Base-by-base conservation (phyloP, 1,284 basidiomycete species). In the Cryptococcus sp. region DNA sequence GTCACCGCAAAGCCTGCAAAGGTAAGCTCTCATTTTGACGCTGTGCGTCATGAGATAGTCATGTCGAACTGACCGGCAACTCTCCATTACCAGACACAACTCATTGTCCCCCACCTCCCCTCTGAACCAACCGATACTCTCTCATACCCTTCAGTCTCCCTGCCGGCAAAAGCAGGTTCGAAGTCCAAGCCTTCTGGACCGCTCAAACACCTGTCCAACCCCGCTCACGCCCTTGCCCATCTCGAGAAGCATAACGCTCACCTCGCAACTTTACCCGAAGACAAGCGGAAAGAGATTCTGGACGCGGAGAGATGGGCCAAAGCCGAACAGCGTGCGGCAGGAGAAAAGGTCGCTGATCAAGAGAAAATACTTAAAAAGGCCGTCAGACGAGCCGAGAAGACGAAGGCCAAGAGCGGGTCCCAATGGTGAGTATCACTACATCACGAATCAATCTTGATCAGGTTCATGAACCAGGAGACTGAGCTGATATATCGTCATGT, bases 301-400 rank as follows among this genome's bases (percentile, higher is more conserved):
- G 91, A 93, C 72, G 82, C 83, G 58, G 87, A 92, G 58, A 85
- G 86, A 66, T 95, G 92, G 90, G 85, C 86, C 53, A 93, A 93
- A 78, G 91, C 92, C 0, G 85, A 87, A 69, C 86, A 89, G 43
- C 82, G 90, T 49, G 81, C 93, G 59, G 88, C 89, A 47, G 93
- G 93, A 5, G 86, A 87, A 45, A 96, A 95, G 78, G 86, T 96
- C 29, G 84, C 84, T 51, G 93, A 96, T 68, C 89, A 93, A 65
- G 89, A 91, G 72, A 76, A 67, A 4, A 81, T 87, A 49, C 76
- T 97, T 67, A 93, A 93, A 81, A 95, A 94, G 80, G 91, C 91
- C 23, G 86, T 85, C 11, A 95, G 94, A 82, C 82, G 89, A 74
- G 87, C 89, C 67, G 93, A 94, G 78, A 93, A 93, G 78, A 85